Conservation (phyloP, 495 filamentous ascomycete species). For the Echria macrotheca region DNA sequence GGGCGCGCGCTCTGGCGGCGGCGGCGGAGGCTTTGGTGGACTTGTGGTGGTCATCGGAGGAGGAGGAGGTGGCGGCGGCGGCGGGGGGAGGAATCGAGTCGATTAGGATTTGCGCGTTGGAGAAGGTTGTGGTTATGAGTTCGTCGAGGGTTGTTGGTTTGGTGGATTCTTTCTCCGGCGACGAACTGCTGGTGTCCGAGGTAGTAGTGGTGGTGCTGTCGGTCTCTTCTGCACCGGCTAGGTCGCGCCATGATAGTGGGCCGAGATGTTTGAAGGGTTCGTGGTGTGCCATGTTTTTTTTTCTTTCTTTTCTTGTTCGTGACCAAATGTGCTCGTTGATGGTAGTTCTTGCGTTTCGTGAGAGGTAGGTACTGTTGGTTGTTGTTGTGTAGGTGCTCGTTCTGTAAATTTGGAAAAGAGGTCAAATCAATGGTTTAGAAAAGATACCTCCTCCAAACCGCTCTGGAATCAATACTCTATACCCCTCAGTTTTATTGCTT, state of each 20-base stretch:
- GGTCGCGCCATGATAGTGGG: constrained; percentile 65
- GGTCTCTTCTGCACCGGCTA: no score
- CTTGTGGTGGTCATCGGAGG: not conserved
- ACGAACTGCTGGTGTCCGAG: no score
- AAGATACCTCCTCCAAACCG: no score
- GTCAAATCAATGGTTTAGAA: no score
- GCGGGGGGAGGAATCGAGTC: constrained; percentile 69
- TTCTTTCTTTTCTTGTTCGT: not conserved
- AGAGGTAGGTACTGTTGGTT: no score
- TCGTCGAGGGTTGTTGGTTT: constrained; percentile 43
- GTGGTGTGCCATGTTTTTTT: constrained; percentile 37
- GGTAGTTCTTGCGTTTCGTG: no score
- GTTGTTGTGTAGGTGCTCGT: no score
- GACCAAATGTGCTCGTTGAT: not conserved
- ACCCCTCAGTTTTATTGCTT: no score
- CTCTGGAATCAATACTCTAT: no score
- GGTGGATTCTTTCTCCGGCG: constrained; percentile 23
- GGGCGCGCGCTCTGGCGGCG: constrained; percentile 19
- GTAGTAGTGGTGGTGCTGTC: no score
- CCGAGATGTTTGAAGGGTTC: constrained; percentile 69
- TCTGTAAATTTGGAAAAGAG: no score
- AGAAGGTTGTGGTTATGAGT: constrained; percentile 54
- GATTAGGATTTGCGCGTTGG: constrained; percentile 60
- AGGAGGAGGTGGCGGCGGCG: not conserved
- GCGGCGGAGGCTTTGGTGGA: constrained; percentile 1